Conservation (phyloP, 768 basidiomycete genomes). For the Sistotremastrum niveocremeum region DNA sequence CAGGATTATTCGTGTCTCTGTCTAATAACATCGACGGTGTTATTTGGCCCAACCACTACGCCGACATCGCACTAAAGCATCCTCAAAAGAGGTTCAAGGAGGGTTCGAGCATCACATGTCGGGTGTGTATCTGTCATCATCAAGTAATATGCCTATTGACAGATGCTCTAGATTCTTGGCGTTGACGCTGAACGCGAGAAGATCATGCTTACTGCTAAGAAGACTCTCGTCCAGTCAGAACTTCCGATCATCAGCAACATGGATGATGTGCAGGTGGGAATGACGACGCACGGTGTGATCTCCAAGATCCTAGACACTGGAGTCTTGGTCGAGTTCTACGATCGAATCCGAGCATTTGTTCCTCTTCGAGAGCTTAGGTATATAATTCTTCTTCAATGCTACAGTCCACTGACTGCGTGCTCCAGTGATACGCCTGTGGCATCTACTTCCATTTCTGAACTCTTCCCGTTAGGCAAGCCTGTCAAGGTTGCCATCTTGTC, state of each 20-base stretch:
- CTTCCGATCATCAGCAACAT: slow-evolving; percentile 53
- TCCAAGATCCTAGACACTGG: slow-evolving; percentile 72
- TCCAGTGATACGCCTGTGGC: slow-evolving; percentile 50
- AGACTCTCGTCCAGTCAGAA: slow-evolving; percentile 70
- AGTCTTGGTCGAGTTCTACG: slow-evolving; percentile 82
- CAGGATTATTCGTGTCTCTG: slow-evolving; percentile 73
- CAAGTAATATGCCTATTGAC: slow-evolving; percentile 2
- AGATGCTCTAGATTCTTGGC: slow-evolving; percentile 47
- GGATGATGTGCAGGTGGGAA: slow-evolving; percentile 56
- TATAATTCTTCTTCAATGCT: slow-evolving; percentile 7
- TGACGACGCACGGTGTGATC: slow-evolving; percentile 69
- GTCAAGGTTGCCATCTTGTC: slow-evolving; percentile 71
- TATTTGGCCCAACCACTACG: slow-evolving; percentile 89
- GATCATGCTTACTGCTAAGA: slow-evolving; percentile 82
- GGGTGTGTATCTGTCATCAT: slow-evolving; percentile 36
- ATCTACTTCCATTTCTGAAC: slow-evolving; percentile 32
- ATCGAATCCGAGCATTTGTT: slow-evolving; percentile 71
- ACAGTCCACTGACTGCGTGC: background rate
- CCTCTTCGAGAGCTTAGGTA: slow-evolving; percentile 76
- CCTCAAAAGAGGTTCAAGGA: slow-evolving; percentile 83
- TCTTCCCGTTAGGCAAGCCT: slow-evolving; percentile 70
- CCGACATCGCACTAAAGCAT: slow-evolving; percentile 89
- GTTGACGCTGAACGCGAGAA: slow-evolving; percentile 74
- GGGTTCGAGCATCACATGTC: slow-evolving; percentile 71
- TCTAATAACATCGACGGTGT: slow-evolving; percentile 85